These are phyloP conservation scores for Phyllosticta citrichinensis DNA, from an alignment of 2,329 filamentous ascomycete genomes.

Conservation along the genomic window DNA sequence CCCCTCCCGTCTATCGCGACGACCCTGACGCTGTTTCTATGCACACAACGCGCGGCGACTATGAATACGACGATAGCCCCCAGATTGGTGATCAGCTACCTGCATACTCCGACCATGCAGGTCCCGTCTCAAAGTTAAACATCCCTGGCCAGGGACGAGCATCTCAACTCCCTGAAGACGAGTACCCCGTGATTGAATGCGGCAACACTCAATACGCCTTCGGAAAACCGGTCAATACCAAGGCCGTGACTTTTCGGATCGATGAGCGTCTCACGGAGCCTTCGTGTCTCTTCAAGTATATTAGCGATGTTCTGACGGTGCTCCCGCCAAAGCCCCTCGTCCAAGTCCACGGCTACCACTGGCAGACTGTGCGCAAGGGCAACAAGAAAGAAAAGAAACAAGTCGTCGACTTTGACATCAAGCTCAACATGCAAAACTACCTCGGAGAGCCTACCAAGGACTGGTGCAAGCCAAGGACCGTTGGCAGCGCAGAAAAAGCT, in stretches of 20 bases:
- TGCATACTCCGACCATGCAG: conserved; percentile 21
- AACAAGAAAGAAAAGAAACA: conserved; percentile 27
- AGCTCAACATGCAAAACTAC: conserved; percentile 24
- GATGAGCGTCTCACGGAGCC: conserved; percentile 24
- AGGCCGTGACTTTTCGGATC: conserved; percentile 15
- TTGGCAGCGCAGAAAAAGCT: conserved; percentile 49
- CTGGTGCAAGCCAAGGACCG: conserved; percentile 26
- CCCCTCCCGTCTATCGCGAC: conserved; percentile 21
- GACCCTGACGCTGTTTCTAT: conserved; percentile 28
- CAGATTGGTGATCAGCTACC: conserved; percentile 23
- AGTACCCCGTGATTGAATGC: conserved; percentile 9
- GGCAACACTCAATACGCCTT: conserved; percentile 1
- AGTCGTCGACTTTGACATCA: conserved; percentile 29
- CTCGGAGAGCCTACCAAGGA: conserved; percentile 3
- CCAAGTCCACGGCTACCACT: conserved; percentile 28
- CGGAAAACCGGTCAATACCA: conserved; percentile 7
- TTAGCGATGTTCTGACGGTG: conserved; percentile 18
- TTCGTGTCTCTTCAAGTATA: conserved; percentile 19
- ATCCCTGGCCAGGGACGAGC: background rate
- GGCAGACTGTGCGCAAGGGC: conserved; percentile 23
- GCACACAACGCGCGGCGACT: conserved; percentile 29
- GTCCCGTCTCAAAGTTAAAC: background rate
- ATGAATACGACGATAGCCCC: conserved; percentile 27
- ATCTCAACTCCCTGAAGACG: background rate
- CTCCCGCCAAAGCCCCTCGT: conserved; percentile 24